Conservation (phyloP, 305 asterid species). For the Solanum chacoense region DNA sequence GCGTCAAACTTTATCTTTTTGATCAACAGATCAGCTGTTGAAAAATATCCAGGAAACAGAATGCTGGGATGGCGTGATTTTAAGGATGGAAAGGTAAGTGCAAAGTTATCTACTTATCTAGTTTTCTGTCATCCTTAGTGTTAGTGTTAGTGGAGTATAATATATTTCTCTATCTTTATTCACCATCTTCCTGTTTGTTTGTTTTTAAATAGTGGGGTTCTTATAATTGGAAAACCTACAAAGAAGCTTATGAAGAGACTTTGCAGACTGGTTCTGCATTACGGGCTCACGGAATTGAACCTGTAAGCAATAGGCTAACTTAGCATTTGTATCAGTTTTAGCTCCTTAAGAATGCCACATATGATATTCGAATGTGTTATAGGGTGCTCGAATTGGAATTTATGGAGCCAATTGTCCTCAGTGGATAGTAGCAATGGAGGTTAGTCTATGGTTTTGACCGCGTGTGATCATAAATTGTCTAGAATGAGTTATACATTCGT, state of each 20-base stretch:
- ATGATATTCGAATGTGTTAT: background rate
- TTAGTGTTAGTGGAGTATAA: background rate
- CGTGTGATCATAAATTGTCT: background rate
- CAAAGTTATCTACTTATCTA: background rate
- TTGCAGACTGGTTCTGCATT: conserved; percentile 66
- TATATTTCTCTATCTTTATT: background rate
- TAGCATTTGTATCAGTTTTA: background rate
- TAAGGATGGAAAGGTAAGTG: conserved; percentile 40
- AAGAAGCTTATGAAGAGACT: conserved; percentile 60
- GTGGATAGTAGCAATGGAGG: conserved; percentile 99
- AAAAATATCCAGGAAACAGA: conserved; percentile 54
- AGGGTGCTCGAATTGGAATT: conserved; percentile 85
- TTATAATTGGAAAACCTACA: conserved; percentile 81
- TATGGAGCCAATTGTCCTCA: conserved; percentile 94
- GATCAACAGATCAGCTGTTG: conserved; percentile 50
- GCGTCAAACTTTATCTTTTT: background rate
- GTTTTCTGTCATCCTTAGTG: background rate
- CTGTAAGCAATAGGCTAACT: conserved; percentile 38
- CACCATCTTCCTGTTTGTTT: background rate
- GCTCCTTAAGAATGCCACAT: background rate
- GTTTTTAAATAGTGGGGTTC: conserved; percentile 61
- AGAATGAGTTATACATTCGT: background rate
- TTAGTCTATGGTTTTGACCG: conserved; percentile 10
- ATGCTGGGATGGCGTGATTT: conserved; percentile 91
- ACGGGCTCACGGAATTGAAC: conserved; percentile 52